Conservation (phyloP, 2,329 filamentous ascomycete species). For the Cladosporium sp. region DNA sequence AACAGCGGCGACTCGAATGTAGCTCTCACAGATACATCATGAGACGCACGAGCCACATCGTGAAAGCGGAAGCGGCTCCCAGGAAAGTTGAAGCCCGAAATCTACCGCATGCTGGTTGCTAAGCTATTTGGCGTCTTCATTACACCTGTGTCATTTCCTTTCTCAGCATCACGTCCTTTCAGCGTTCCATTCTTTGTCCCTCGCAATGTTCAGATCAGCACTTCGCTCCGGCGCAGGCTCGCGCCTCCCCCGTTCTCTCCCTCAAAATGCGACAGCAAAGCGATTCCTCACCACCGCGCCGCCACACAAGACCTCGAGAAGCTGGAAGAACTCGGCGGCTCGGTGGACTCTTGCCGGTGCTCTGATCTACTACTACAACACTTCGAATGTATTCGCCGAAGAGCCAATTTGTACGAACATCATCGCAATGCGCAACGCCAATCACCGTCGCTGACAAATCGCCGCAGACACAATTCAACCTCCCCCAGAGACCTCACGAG, state of each 20-base stretch:
- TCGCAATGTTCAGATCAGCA: slow-evolving; percentile 49
- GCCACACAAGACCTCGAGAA: slow-evolving; percentile 62
- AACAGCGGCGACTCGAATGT: too few species aligned
- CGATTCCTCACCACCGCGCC: slow-evolving; percentile 56
- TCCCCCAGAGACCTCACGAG: slow-evolving; percentile 37
- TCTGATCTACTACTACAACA: slow-evolving; percentile 91
- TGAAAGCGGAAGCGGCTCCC: too few species aligned
- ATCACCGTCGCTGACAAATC: slow-evolving; percentile 15
- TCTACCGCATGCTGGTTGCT: neutral
- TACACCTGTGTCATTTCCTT: neutral
- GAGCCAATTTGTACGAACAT: slow-evolving; percentile 63
- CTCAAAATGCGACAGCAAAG: slow-evolving; percentile 32
- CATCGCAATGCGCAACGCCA: neutral
- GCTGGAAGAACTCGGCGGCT: slow-evolving; percentile 71
- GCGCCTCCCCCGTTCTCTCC: slow-evolving; percentile 24
- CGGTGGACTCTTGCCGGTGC: slow-evolving; percentile 73
- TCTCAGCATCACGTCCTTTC: slow-evolving; percentile 1
- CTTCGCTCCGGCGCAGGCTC: slow-evolving; percentile 37
- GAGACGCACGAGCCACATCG: too few species aligned
- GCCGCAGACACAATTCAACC: slow-evolving; percentile 27
- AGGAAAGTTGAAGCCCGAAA: neutral
- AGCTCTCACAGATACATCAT: too few species aligned
- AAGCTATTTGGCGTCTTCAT: neutral
- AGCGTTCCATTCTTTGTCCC: slow-evolving; percentile 7
- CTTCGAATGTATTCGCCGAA: slow-evolving; percentile 74